phyloP scores from a whole-genome alignment of 2,329 filamentous ascomycete genomes.

The Alternaria brassicicola region DNA sequence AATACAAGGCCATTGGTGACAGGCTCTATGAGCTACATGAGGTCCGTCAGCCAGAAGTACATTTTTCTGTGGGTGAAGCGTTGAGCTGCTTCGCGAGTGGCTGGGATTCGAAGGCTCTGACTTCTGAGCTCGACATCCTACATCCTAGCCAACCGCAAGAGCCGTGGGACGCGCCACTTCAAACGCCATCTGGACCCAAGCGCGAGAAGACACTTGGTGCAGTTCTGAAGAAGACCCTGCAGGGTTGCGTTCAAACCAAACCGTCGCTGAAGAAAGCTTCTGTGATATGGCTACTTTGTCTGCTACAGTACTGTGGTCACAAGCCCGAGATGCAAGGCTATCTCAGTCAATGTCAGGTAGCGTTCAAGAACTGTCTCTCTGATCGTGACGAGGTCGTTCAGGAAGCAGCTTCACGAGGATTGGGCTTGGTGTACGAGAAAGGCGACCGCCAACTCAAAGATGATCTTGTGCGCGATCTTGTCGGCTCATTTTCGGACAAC shows the following conservation, averaged over 20 bases:
- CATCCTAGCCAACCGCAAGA: conserved; percentile 49
- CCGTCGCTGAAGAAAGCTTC: conserved; percentile 89
- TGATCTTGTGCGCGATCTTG: conserved; percentile 83
- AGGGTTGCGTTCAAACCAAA: conserved; percentile 81
- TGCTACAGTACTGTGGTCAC: conserved; percentile 89
- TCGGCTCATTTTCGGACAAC: conserved; percentile 82
- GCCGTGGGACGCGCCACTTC: conserved; percentile 37
- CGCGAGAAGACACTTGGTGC: conserved; percentile 54
- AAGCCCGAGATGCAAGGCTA: conserved; percentile 73
- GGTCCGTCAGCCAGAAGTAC: conserved; percentile 82
- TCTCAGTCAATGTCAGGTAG: conserved; percentile 78
- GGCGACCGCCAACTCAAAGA: conserved; percentile 81
- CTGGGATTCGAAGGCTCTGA: conserved; percentile 82
- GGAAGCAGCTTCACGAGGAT: conserved; percentile 88
- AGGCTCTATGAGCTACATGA: conserved; percentile 80
- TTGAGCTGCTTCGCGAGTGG: conserved; percentile 77
- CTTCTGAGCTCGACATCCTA: conserved; percentile 77
- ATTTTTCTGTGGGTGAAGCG: conserved; percentile 90
- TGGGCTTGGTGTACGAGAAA: conserved; percentile 93
- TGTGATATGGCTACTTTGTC: conserved; percentile 90
- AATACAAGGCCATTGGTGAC: conserved; percentile 64
- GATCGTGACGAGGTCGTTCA: conserved; percentile 94
- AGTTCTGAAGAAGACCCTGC: conserved; percentile 74
- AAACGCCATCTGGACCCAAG: conserved; percentile 40
- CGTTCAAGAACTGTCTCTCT: conserved; percentile 85